phyloP scores from a whole-genome alignment of 2,329 filamentous ascomycete species.

The Amylocarpus encephaloides region DNA sequence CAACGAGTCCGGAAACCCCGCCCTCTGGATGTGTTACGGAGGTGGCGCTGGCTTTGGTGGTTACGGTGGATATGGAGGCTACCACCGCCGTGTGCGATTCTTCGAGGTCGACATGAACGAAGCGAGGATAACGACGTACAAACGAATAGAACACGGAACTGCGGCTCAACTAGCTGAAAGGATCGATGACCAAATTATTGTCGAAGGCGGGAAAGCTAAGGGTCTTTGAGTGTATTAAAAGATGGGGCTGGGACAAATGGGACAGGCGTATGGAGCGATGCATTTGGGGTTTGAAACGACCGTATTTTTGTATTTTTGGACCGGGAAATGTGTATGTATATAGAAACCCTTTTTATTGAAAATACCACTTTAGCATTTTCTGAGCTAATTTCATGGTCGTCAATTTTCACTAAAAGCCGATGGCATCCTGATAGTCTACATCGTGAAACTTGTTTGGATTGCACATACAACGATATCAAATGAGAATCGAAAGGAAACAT shows the following conservation, averaged over 20 bases:
- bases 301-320: neutral
- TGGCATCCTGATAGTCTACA: too few species aligned
- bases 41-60: constrained; percentile 90
- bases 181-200: constrained; percentile 60
- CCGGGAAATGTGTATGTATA: neutral
- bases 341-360: neutral
- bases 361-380: neutral
- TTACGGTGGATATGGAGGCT: constrained; percentile 86
- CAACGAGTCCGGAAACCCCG: constrained; percentile 41
- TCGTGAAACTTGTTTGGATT: too few species aligned
- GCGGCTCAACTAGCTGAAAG: constrained; percentile 34
- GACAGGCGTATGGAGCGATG: neutral
- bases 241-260: neutral
- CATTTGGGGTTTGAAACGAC: neutral
- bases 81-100: constrained; percentile 74
- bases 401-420: too few species aligned
- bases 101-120: constrained; percentile 93
- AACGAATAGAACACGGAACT: constrained; percentile 66
- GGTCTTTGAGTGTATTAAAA: neutral
- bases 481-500: too few species aligned
- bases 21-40: constrained; percentile 97
- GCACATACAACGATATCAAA: too few species aligned
- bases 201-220: constrained; percentile 48
- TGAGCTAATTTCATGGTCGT: too few species aligned
- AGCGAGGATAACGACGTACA: constrained; percentile 85